These are phyloP conservation scores for Phoma sp. DNA, from an alignment of 2,329 filamentous ascomycete genomes.

Conservation along the genomic window DNA sequence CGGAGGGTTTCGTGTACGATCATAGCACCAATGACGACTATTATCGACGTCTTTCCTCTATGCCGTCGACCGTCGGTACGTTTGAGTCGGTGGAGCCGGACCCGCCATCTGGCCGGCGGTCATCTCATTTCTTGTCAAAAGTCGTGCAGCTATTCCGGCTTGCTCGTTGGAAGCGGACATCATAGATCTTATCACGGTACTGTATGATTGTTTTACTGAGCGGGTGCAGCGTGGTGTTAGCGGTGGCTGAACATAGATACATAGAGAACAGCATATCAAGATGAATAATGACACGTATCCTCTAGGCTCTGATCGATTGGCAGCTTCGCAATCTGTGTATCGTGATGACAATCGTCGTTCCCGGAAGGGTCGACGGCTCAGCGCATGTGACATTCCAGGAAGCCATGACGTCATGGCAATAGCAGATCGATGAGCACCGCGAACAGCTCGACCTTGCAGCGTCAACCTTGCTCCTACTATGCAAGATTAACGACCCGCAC, in stretches of 20 bases:
- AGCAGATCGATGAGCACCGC: not conserved
- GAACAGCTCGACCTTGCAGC: not conserved
- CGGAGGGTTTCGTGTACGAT: not conserved
- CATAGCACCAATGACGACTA: not conserved
- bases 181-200: not conserved
- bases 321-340: no score
- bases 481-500: conserved; percentile 1
- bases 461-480: not conserved
- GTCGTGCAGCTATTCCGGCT: not conserved
- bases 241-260: no score
- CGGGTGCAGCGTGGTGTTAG: not conserved
- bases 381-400: not conserved
- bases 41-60: not conserved
- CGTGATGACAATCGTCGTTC: not conserved
- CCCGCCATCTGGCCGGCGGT: not conserved
- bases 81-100: not conserved
- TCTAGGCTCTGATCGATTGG: no score
- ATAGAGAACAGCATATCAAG: not conserved
- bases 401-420: not conserved
- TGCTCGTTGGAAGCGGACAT: not conserved
- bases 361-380: not conserved
- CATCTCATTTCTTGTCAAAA: not conserved
- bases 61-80: not conserved
- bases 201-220: not conserved
- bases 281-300: no score